phyloP scores from a whole-genome alignment of 2,329 filamentous ascomycete genomes.

The Dothistroma pini region DNA sequence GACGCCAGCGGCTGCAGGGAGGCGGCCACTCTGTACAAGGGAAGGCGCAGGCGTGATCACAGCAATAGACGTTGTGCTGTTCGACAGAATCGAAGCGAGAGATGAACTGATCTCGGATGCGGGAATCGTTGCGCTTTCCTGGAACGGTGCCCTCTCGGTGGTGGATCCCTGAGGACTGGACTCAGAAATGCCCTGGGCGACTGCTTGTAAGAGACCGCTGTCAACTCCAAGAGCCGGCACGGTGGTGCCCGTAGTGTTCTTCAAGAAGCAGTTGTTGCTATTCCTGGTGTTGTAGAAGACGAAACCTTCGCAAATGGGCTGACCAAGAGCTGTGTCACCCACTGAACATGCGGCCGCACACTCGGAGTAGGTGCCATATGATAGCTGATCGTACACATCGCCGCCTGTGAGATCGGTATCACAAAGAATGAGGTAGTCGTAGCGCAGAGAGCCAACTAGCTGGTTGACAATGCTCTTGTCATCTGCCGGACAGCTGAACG shows the following conservation, averaged over 20 bases:
- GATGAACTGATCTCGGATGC: slow-evolving; percentile 27
- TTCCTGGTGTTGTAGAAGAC: slow-evolving; percentile 29
- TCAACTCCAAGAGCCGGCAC: slow-evolving; percentile 27
- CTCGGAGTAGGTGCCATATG: slow-evolving; percentile 30
- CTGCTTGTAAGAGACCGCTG: slow-evolving; percentile 30
- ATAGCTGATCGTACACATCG: slow-evolving; percentile 25
- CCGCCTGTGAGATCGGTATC: slow-evolving; percentile 31
- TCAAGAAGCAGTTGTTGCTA: slow-evolving; percentile 33
- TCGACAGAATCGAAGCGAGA: slow-evolving; percentile 26
- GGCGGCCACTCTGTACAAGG: slow-evolving; percentile 21
- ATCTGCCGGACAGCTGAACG: slow-evolving; percentile 33
- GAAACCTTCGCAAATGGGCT: slow-evolving; percentile 32
- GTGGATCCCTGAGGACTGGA: slow-evolving; percentile 22
- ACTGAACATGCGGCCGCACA: slow-evolving; percentile 35
- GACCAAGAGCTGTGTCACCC: slow-evolving; percentile 29
- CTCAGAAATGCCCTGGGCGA: slow-evolving; percentile 28
- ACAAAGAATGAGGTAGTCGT: slow-evolving; percentile 35
- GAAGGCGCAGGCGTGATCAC: slow-evolving; percentile 30
- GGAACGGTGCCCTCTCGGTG: slow-evolving; percentile 26
- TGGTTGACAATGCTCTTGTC: slow-evolving; percentile 33
- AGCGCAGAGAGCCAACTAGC: slow-evolving; percentile 31
- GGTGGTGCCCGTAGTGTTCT: slow-evolving; percentile 25
- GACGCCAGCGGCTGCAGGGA: slow-evolving; percentile 19
- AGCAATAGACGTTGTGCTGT: slow-evolving; percentile 30
- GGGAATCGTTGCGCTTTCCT: slow-evolving; percentile 18